Conservation (phyloP, 2,329 filamentous ascomycete genomes). For the Exophiala xenobiotica region DNA sequence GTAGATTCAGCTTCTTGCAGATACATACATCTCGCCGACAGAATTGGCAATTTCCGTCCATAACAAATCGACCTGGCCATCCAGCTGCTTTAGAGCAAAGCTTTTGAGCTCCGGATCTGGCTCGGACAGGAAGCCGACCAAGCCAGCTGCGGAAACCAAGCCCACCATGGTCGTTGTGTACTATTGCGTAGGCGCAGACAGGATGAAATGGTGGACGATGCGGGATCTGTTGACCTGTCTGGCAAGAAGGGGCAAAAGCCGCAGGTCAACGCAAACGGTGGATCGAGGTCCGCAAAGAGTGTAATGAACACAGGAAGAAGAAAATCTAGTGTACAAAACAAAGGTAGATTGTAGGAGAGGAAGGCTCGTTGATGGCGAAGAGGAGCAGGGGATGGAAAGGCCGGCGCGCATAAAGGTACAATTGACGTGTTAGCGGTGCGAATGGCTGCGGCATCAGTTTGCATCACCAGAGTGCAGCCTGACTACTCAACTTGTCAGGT, state of each 20-base stretch:
- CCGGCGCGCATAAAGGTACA: conserved; percentile 13
- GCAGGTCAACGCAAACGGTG: conserved; percentile 6
- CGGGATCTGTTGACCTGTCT: conserved; percentile 17
- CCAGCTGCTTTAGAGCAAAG: conserved; percentile 91
- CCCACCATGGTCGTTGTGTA: conserved; percentile 67
- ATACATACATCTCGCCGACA: conserved; percentile 83
- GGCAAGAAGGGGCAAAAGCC: conserved; percentile 11
- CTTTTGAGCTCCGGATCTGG: conserved; percentile 91
- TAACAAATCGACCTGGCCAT: conserved; percentile 92
- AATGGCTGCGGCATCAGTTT: conserved; percentile 5
- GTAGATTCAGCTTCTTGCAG: conserved; percentile 13
- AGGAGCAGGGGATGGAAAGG: conserved; percentile 13
- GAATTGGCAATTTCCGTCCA: conserved; percentile 96
- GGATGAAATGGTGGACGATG: neutral
- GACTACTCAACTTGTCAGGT: neutral
- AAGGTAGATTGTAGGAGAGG: conserved; percentile 6
- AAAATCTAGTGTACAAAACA: conserved; percentile 27
- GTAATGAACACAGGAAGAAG: conserved; percentile 15
- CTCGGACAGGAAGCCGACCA: conserved; percentile 92
- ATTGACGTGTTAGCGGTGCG: conserved; percentile 12
- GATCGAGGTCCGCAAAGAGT: conserved; percentile 2
- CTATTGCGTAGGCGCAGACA: conserved; percentile 9
- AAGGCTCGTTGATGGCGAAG: conserved; percentile 12
- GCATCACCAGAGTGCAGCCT: conserved; percentile 4
- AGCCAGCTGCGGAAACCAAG: conserved; percentile 88